These are phyloP conservation scores for Waltergamsia citrina DNA, from an alignment of 2,329 filamentous ascomycete species.

Conservation along the genomic window DNA sequence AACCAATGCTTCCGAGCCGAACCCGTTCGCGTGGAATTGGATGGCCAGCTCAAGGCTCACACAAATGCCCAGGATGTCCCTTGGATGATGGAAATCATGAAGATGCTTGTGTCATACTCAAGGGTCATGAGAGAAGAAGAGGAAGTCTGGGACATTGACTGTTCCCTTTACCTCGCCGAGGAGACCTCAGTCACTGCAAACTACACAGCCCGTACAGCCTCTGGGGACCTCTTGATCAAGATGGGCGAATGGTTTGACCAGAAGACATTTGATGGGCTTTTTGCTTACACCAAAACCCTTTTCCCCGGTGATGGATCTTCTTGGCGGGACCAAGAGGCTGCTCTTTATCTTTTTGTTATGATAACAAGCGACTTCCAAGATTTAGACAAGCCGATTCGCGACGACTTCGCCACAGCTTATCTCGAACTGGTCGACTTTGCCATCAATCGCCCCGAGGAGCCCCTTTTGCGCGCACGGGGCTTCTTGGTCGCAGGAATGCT, in stretches of 20 bases:
- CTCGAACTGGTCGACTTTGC: conserved; percentile 73
- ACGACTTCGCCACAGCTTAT: conserved; percentile 62
- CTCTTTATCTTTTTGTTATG: conserved; percentile 78
- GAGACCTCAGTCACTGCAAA: conserved; percentile 92
- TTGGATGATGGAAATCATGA: conserved; percentile 85
- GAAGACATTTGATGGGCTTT: conserved; percentile 67
- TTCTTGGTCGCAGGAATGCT: conserved; percentile 79
- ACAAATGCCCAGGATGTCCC: conserved; percentile 52
- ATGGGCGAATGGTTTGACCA: conserved; percentile 80
- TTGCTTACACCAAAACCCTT: conserved; percentile 64
- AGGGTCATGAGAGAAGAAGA: conserved; percentile 91
- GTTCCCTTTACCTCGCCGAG: conserved; percentile 90
- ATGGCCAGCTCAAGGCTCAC: conserved; percentile 60
- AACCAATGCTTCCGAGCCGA: conserved; percentile 83
- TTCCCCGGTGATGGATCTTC: conserved; percentile 46
- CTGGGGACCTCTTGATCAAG: conserved; percentile 86
- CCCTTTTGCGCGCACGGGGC: conserved; percentile 76
- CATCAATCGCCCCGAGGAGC: conserved; percentile 58
- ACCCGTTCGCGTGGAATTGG: conserved; percentile 82
- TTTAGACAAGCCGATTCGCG: conserved; percentile 59
- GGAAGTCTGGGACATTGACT: conserved; percentile 91
- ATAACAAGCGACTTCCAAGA: conserved; percentile 78
- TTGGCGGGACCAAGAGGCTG: conserved; percentile 65
- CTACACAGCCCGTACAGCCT: conserved; percentile 89
- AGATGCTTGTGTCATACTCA: conserved; percentile 73